phyloP scores from a whole-genome alignment of 768 basidiomycete genomes.

The Rhizopogon sp. region DNA sequence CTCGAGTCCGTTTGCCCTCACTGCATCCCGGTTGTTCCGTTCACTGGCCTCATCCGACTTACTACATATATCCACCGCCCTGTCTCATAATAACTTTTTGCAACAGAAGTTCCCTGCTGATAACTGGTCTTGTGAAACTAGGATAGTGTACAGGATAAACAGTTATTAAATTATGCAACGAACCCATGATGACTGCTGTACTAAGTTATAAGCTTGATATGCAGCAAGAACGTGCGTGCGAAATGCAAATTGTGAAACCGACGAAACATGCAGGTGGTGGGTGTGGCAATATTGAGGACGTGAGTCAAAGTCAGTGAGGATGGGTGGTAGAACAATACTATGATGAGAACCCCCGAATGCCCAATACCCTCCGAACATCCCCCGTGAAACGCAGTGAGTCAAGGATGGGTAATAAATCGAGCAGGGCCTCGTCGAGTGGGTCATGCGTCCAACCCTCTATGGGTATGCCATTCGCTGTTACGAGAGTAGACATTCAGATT shows the following conservation, averaged over 20 bases:
- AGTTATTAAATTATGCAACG: conserved; percentile 32
- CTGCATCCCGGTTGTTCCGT: conserved; percentile 5
- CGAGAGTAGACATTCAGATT: conserved; percentile 3
- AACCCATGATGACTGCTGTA: conserved; percentile 14
- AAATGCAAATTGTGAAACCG: conserved; percentile 12
- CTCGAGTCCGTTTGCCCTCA: conserved; percentile 6
- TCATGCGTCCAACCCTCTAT: conserved; percentile 99
- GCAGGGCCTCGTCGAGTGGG: conserved; percentile 91
- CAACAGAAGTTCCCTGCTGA: conserved; percentile 17
- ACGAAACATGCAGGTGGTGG: not conserved
- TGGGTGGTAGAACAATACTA: conserved; percentile 11
- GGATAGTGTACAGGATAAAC: conserved; percentile 32
- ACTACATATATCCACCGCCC: conserved; percentile 29
- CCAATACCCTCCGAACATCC: conserved; percentile 90
- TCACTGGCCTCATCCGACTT: conserved; percentile 21
- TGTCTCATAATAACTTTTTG: conserved; percentile 21
- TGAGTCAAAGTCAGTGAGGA: conserved; percentile 17
- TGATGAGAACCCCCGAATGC: conserved; percentile 54
- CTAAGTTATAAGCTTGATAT: conserved; percentile 23
- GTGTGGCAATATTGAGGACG: conserved; percentile 2
- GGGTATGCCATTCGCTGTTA: conserved; percentile 91
- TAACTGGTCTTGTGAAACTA: conserved; percentile 17
- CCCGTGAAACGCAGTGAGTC: conserved; percentile 95
- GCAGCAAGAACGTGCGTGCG: conserved; percentile 21
- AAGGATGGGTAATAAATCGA: conserved; percentile 91